Evolutionary conservation across 2,329 filamentous ascomycete genomes (phyloP), one percentile per base, ranked within the genome.

Genomic region (Pleurostoma richardsiae): DNA sequence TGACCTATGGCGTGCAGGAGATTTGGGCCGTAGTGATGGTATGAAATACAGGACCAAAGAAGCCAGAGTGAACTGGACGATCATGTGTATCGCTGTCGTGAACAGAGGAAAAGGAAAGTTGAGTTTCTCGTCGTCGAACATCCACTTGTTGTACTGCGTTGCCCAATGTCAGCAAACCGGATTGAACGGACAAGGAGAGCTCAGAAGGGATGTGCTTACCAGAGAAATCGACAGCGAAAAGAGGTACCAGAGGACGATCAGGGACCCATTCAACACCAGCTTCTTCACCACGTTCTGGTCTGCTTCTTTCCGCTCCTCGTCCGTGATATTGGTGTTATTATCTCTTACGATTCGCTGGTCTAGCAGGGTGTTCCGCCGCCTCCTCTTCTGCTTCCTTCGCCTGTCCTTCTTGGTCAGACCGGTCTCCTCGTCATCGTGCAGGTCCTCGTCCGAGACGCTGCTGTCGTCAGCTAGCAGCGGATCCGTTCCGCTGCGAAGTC

Each of bases 91-190:
- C 53, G 89, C 88, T 4, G 94, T 99, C 8, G 91, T 96, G 68
- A 97, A 97, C 43, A 99, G 79, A 38, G 94, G 94, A 60, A 94
- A 97, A 44, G 88, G 85, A 64, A 99, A 99, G 67, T 96, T 86
- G 56, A 95, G 80, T 55, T 86, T 82, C 55, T 86, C 79, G 51
- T 85, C 79, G 59, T 88, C 88, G 70, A 99, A 97, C 92, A 99
- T 97, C 94, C 94, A 97, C 72, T 96, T 97, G 78, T 99, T 99
- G 76, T 97, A 99, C 86, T 94, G 54, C 43, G 30, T 10, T 7
- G 33, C 19, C 19, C 19, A 19, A 40, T 46, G 43, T 48, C 39
- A 46, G 41, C 38, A 49, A 39, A 28, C 31, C n/a, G 28, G 11
- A 39, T 26, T 6, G 30, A 40, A 6, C 26, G 19, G 10, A 29